A percentile compares a stretch with the other conserved stretches of the same genome.
Conservation (phyloP, 2,329 filamentous ascomycete species). For the Fusarium protoensiforme region DNA sequence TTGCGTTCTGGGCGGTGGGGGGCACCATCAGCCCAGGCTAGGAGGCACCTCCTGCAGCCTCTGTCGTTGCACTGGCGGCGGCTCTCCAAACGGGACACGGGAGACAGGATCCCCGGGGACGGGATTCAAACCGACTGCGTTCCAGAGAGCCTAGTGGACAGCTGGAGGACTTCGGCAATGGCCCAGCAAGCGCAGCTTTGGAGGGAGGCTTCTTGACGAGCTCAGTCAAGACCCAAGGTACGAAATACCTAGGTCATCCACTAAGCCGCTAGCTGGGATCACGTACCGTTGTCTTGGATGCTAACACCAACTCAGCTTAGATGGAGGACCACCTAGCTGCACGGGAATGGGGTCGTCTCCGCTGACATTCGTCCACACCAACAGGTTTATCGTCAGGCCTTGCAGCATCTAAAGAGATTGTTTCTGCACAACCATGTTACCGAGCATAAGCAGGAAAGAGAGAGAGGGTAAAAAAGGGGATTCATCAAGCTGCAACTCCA, state of each 20-base stretch:
- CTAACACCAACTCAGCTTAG: constrained; percentile 27
- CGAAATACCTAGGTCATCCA: constrained; percentile 18
- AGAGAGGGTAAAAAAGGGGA: not conserved
- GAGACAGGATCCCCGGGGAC: constrained; percentile 26
- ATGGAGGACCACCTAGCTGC: constrained; percentile 28
- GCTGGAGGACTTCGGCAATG: constrained; percentile 27
- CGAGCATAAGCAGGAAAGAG: not conserved
- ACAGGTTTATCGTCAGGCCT: constrained; percentile 1
- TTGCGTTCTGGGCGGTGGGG: constrained; percentile 20
- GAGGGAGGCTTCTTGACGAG: not conserved
- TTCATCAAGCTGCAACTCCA: not conserved
- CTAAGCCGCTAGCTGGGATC: constrained; percentile 8
- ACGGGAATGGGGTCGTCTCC: constrained; percentile 27
- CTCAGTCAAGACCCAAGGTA: constrained; percentile 26
- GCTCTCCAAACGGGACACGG: constrained; percentile 10
- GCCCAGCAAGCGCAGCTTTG: constrained; percentile 10
- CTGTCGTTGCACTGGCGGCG: constrained; percentile 14
- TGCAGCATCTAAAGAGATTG: constrained; percentile 11
- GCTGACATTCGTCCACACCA: constrained; percentile 17
- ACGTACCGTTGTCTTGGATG: constrained; percentile 30
- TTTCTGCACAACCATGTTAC: not conserved
- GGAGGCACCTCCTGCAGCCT: constrained; percentile 33
- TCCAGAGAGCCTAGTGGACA: constrained; percentile 29
- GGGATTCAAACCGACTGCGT: constrained; percentile 28
- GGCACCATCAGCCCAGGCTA: constrained; percentile 30